phyloP scores from a whole-genome alignment of 2,329 filamentous ascomycete genomes.

The Hypoxylon rubiginosum region DNA sequence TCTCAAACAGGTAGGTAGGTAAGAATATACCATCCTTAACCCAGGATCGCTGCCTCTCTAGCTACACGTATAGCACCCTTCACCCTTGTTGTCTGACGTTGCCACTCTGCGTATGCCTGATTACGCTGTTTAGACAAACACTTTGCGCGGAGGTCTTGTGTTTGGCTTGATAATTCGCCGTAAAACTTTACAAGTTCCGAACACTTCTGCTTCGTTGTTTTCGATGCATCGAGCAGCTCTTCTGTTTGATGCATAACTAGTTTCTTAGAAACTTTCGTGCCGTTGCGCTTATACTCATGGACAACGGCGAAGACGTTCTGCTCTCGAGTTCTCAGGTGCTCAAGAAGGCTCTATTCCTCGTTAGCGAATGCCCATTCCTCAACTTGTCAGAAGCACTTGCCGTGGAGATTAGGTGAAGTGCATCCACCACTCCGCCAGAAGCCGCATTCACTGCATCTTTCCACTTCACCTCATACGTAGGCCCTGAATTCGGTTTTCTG shows the following conservation, averaged over 20 bases:
- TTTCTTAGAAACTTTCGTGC: constrained; percentile 23
- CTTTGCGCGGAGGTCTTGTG: constrained; percentile 25
- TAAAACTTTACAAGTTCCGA: constrained; percentile 27
- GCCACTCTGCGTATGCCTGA: constrained; percentile 33
- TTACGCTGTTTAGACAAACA: constrained; percentile 25
- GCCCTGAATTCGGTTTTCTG: not conserved
- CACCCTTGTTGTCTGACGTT: constrained; percentile 23
- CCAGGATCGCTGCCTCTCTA: constrained; percentile 20
- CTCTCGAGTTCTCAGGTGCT: constrained; percentile 36
- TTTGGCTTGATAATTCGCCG: constrained; percentile 21
- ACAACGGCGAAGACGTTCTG: constrained; percentile 32
- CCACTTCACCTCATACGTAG: constrained; percentile 30
- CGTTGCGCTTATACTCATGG: constrained; percentile 38
- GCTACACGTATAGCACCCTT: constrained; percentile 29
- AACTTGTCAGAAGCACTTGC: constrained; percentile 15
- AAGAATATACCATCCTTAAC: constrained; percentile 5
- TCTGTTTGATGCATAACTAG: constrained; percentile 27
- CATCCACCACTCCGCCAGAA: constrained; percentile 31
- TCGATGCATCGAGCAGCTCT: constrained; percentile 26
- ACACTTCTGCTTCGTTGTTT: constrained; percentile 16
- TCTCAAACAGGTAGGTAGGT: not conserved
- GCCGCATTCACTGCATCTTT: constrained; percentile 36
- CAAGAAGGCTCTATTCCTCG: constrained; percentile 28
- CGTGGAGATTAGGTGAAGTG: constrained; percentile 34
- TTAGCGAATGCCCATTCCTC: constrained; percentile 7